Percentiles rank a stretch among this genome's conserved stretches.
Conservation (phyloP, 345 rosid species). For the Syzygium jambos region DNA sequence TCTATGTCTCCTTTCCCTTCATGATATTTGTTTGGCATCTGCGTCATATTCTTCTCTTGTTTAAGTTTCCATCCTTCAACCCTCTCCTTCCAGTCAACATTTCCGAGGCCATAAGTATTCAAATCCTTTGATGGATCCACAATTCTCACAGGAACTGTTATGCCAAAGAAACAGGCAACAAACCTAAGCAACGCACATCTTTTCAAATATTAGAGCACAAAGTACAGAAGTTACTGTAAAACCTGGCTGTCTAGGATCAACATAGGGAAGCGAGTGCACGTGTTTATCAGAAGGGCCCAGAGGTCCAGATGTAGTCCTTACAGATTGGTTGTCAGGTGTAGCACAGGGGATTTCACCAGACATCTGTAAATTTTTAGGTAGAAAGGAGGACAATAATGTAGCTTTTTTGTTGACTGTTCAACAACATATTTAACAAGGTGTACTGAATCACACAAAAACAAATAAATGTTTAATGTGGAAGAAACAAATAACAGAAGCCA, state of each 20-base stretch:
- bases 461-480: not conserved
- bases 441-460: not conserved
- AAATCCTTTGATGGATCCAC: slow-evolving; percentile 98
- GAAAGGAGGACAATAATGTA: not conserved
- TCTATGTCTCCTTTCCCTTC: slow-evolving; percentile 96
- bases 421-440: not conserved
- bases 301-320: slow-evolving; percentile 97
- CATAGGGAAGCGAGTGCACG: slow-evolving; percentile 72
- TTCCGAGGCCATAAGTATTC: slow-evolving; percentile 96
- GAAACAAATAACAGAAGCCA: not conserved
- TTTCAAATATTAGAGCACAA: not conserved
- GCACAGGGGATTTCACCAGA: slow-evolving; percentile 92
- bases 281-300: slow-evolving; percentile 87
- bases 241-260: slow-evolving; percentile 99
- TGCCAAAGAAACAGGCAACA: slow-evolving; percentile 6
- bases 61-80: slow-evolving; percentile 99
- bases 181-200: not conserved
- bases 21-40: slow-evolving; percentile 47
- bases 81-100: slow-evolving; percentile 99
- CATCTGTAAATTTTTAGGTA: slow-evolving; percentile 35
- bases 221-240: not conserved
- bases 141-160: slow-evolving; percentile 90
- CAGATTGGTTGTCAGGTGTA: slow-evolving; percentile 86
- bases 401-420: not conserved
- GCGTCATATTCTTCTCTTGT: slow-evolving; percentile 86